Evolutionary conservation across 1,284 basidiomycete genomes (phyloP).

Genomic region (Ceratobasidium papillatum): DNA sequence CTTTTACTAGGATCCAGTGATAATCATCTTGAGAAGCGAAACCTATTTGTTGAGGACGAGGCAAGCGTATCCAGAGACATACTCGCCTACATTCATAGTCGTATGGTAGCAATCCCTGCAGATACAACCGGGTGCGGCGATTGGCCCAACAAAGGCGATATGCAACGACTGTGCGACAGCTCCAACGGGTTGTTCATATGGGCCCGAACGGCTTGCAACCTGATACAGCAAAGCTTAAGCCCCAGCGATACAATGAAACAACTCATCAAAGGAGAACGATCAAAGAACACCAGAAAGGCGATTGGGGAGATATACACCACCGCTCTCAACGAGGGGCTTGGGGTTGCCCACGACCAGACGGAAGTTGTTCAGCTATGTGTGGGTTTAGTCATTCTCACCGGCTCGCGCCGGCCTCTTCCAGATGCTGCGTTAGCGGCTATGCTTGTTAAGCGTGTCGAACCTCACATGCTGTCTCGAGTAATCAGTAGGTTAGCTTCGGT

Average conservation of each 20-base stretch:
- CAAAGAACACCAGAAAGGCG: not conserved
- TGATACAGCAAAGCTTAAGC: slow-evolving; percentile 2
- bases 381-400: not conserved
- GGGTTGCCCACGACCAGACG: not conserved
- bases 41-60: not conserved
- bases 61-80: not conserved
- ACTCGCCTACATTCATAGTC: not conserved
- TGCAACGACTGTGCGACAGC: not conserved
- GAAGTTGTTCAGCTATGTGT: not conserved
- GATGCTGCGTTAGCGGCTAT: not conserved
- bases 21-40: not conserved
- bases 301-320: slow-evolving; percentile 16
- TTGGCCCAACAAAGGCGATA: not conserved
- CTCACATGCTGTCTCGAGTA: not conserved
- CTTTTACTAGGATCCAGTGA: not conserved
- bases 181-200: slow-evolving; percentile 38
- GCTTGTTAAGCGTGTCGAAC: not conserved
- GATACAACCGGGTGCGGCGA: not conserved
- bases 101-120: not conserved
- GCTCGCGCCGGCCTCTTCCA: not conserved
- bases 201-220: slow-evolving; percentile 22
- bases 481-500: not conserved
- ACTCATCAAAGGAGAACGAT: not conserved
- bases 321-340: slow-evolving; percentile 14
- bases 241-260: not conserved